Conservation (phyloP, 2,329 filamentous ascomycete species). For the Monosporascus sp. region DNA sequence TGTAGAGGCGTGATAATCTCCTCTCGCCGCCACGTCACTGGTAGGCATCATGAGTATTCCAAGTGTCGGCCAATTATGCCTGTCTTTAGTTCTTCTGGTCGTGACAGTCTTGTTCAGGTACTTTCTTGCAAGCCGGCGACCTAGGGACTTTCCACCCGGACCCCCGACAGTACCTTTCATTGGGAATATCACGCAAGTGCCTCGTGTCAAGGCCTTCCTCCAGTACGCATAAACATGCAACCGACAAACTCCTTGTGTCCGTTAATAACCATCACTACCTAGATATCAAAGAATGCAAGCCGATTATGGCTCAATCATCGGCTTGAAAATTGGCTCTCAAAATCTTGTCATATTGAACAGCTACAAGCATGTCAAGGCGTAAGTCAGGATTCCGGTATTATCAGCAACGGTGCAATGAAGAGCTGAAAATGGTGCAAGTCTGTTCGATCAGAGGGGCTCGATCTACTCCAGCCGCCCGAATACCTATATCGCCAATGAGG, state of each 20-base stretch:
- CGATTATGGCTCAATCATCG: constrained; percentile 2
- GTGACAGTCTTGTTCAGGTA: not conserved
- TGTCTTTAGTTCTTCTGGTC: too few species aligned
- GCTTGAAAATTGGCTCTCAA: constrained; percentile 2
- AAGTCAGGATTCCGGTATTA: not conserved
- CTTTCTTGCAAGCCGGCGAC: constrained; percentile 3
- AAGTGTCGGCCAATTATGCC: too few species aligned
- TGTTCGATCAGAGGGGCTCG: not conserved
- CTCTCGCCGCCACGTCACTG: too few species aligned
- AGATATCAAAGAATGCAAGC: not conserved
- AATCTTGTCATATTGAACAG: constrained; percentile 1
- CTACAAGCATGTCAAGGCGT: constrained; percentile 2
- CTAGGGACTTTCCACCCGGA: constrained; percentile 1
- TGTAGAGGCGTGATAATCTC: too few species aligned
- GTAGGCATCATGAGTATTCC: too few species aligned
- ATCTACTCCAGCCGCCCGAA: not conserved
- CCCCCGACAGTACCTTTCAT: not conserved
- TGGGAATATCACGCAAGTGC: not conserved
- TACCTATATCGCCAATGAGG: not conserved
- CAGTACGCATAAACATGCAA: not conserved
- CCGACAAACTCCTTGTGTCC: not conserved
- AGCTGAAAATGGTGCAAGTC: not conserved
- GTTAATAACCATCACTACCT: not conserved
- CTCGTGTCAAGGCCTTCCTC: not conserved
- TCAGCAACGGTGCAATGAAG: not conserved